Evolutionary conservation across 495 filamentous ascomycete species (phyloP).

Genomic region (Daldinia concentrica): DNA sequence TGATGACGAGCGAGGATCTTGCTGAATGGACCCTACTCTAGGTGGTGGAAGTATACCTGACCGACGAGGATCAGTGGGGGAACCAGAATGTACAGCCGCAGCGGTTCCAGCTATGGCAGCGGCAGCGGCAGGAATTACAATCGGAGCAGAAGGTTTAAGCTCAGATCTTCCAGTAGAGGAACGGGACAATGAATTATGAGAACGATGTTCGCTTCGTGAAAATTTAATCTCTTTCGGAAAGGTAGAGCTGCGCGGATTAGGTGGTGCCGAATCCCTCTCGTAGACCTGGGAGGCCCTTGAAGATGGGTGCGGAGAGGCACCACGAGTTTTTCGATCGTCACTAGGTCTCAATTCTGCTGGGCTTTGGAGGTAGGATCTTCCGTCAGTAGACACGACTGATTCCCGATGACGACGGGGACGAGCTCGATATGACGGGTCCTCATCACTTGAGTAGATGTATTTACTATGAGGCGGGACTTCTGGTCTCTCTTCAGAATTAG

Average conservation of each 20-base stretch:
- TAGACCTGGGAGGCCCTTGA: conserved; percentile 38
- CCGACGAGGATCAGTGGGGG: conserved; percentile 38
- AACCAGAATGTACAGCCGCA: conserved; percentile 32
- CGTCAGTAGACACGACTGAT: conserved; percentile 18
- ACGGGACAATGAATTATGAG: conserved; percentile 44
- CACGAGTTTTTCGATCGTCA: conserved; percentile 34
- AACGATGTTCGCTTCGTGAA: conserved; percentile 44
- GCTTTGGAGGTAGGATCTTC: conserved; percentile 13
- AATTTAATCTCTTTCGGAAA: conserved; percentile 47
- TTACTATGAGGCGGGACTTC: conserved; percentile 29
- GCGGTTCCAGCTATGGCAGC: conserved; percentile 17
- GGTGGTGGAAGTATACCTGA: conserved; percentile 31
- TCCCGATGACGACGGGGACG: conserved; percentile 26
- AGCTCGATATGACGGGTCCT: conserved; percentile 25
- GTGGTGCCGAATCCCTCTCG: conserved; percentile 33
- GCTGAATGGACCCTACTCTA: conserved; percentile 12
- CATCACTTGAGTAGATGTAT: conserved; percentile 45
- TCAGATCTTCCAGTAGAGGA: conserved; percentile 36
- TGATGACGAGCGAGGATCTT: conserved; percentile 32
- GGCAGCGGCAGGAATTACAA: conserved; percentile 32
- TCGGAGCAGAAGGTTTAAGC: conserved; percentile 28
- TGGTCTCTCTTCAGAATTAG: conserved; percentile 23
- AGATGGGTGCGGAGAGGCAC: conserved; percentile 38
- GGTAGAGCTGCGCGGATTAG: conserved; percentile 49
- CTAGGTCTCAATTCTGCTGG: conserved; percentile 30